Evolutionary conservation across 768 basidiomycete genomes (phyloP).

Genomic region (Leccinum boreale): DNA sequence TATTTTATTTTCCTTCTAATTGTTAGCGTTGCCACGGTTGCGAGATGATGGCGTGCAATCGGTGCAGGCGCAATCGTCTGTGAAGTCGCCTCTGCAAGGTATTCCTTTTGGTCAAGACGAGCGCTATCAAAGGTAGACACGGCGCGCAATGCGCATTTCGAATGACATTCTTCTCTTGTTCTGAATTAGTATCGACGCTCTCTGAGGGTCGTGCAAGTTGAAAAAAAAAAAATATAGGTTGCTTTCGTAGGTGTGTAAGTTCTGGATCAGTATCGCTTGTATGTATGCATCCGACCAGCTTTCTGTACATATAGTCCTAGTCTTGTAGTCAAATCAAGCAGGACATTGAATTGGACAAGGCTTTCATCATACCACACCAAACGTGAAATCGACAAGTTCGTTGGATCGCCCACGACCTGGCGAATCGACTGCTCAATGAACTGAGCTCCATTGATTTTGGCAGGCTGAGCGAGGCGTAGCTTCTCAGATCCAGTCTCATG

Average conservation of each 20-base stretch:
- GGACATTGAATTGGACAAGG: background rate
- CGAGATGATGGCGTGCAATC: slow-evolving; percentile 34
- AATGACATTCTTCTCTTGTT: background rate
- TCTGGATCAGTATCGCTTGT: background rate
- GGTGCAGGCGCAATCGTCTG: slow-evolving; percentile 37
- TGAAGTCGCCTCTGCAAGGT: slow-evolving; percentile 9
- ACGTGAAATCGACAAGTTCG: background rate
- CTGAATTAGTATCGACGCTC: background rate
- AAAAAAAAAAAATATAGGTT: background rate
- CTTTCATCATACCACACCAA: background rate
- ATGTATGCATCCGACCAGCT: background rate
- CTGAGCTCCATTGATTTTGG: background rate
- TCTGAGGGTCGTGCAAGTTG: background rate
- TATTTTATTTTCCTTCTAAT: background rate
- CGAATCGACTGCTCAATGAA: background rate
- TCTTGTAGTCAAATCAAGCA: background rate
- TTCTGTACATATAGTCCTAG: background rate
- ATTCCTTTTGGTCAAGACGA: background rate
- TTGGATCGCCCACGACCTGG: background rate
- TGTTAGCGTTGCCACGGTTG: slow-evolving; percentile 34
- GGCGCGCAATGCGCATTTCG: background rate
- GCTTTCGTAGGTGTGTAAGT: background rate
- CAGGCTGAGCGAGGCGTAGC: background rate
- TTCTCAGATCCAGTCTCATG: background rate
- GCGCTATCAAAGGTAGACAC: background rate